Conservation (phyloP, 805 yeast genomes). For the Ogataea pini region DNA sequence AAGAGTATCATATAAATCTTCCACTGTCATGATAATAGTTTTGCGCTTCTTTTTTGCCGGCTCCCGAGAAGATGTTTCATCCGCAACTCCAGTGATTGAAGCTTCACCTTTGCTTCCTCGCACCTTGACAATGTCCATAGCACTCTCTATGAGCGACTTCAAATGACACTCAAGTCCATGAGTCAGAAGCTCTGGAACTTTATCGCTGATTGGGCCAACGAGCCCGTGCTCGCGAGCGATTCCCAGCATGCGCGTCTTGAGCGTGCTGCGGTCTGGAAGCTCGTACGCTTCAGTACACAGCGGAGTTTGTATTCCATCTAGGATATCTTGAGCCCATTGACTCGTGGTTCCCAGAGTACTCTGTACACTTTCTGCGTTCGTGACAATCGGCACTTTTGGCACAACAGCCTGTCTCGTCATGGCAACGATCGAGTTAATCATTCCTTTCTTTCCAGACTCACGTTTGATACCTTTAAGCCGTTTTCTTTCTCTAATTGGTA, state of each 20-base stretch:
- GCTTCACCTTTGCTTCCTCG: slow-evolving; percentile 43
- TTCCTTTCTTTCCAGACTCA: slow-evolving; percentile 78
- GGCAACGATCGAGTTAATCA: slow-evolving; percentile 66
- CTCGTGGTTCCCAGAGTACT: slow-evolving; percentile 45
- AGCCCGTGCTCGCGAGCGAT: slow-evolving; percentile 89
- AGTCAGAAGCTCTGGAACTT: slow-evolving; percentile 72
- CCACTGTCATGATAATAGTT: slow-evolving; percentile 53
- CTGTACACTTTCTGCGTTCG: slow-evolving; percentile 27
- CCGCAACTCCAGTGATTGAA: background rate
- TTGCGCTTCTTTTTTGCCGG: slow-evolving; percentile 17
- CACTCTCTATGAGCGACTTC: slow-evolving; percentile 69
- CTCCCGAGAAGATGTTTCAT: background rate
- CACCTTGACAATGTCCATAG: slow-evolving; percentile 70
- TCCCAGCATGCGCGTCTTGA: slow-evolving; percentile 72
- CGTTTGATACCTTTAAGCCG: slow-evolving; percentile 80
- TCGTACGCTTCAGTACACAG: slow-evolving; percentile 76
- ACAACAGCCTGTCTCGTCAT: slow-evolving; percentile 70
- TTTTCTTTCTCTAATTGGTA: slow-evolving; percentile 81
- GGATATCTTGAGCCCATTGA: slow-evolving; percentile 91
- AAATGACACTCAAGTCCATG: slow-evolving; percentile 84
- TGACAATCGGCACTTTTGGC: slow-evolving; percentile 83
- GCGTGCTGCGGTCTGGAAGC: slow-evolving; percentile 73
- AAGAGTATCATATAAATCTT: slow-evolving; percentile 66
- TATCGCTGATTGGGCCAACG: slow-evolving; percentile 75
- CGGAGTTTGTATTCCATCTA: slow-evolving; percentile 81